Evolutionary conservation across 192 early-diverging fungal genomes (phyloP).

Genomic region (Dissophora ornata): DNA sequence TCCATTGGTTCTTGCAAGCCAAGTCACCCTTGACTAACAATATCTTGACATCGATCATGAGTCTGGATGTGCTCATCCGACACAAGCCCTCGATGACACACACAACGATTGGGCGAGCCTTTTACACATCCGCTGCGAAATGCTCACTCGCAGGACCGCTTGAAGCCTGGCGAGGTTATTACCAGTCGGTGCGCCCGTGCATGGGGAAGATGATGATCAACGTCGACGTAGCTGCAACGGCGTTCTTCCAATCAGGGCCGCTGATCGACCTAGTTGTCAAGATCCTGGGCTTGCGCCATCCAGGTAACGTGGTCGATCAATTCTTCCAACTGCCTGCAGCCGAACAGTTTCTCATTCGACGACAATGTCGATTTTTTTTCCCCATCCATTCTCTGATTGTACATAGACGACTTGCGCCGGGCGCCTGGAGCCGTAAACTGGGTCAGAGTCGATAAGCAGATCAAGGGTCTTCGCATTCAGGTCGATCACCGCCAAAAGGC

Average conservation of each 20-base stretch:
- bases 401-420: constrained; percentile 59
- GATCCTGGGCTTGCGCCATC: constrained; percentile 67
- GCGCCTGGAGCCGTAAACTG: constrained; percentile 46
- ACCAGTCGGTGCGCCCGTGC: constrained; percentile 83
- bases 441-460: constrained; percentile 53
- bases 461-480: constrained; percentile 65
- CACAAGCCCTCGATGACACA: constrained; percentile 78
- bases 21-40: constrained; percentile 51
- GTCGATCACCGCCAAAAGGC: constrained; percentile 66
- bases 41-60: constrained; percentile 64
- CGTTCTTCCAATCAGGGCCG: constrained; percentile 72
- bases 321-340: too few relatives aligned
- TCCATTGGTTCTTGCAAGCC: constrained; percentile 63
- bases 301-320: constrained; percentile 5
- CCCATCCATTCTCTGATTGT: neutral
- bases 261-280: constrained; percentile 75
- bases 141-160: constrained; percentile 69
- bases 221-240: constrained; percentile 73
- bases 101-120: constrained; percentile 85
- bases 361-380: too few relatives aligned
- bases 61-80: constrained; percentile 84
- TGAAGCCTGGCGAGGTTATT: constrained; percentile 93
- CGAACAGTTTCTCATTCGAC: too few relatives aligned
- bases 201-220: constrained; percentile 77
- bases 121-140: constrained; percentile 77